Evolutionary conservation across 345 rosid species (phyloP).

Genomic region (Eucalyptus viminalis): DNA sequence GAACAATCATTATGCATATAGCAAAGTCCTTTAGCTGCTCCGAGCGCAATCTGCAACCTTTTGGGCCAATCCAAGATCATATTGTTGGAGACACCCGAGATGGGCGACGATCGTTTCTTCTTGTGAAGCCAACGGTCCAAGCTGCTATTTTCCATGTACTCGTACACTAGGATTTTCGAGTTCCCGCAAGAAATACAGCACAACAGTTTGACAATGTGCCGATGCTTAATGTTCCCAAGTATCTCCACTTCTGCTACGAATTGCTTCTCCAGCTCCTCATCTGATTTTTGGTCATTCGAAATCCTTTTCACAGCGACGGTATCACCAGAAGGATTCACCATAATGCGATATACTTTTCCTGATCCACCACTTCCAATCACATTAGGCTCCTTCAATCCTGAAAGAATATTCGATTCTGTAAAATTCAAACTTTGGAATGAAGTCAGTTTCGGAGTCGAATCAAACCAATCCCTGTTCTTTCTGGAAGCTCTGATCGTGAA

Average conservation of each 20-base stretch:
- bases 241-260: constrained; percentile 41
- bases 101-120: background rate
- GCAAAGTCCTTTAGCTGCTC: constrained; percentile 53
- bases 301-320: constrained; percentile 46
- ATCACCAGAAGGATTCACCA: background rate
- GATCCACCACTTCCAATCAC: constrained; percentile 58
- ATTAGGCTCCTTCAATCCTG: constrained; percentile 29
- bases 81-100: background rate
- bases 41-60: constrained; percentile 45
- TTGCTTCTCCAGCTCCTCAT: constrained; percentile 29
- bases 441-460: constrained; percentile 21
- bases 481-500: background rate
- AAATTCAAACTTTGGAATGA: constrained; percentile 42
- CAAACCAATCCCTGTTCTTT: background rate
- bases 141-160: constrained; percentile 51
- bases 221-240: constrained; percentile 35
- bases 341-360: constrained; percentile 40
- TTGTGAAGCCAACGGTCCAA: constrained; percentile 41
- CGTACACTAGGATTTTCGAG: constrained; percentile 51
- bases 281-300: constrained; percentile 14
- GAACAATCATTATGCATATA: constrained; percentile 58
- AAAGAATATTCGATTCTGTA: constrained; percentile 17
- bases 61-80: constrained; percentile 37
- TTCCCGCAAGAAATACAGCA: constrained; percentile 42
- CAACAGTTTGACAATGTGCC: constrained; percentile 44